Evolutionary conservation across 2,329 filamentous ascomycete genomes (phyloP).

Genomic region (Amphichorda felina): DNA sequence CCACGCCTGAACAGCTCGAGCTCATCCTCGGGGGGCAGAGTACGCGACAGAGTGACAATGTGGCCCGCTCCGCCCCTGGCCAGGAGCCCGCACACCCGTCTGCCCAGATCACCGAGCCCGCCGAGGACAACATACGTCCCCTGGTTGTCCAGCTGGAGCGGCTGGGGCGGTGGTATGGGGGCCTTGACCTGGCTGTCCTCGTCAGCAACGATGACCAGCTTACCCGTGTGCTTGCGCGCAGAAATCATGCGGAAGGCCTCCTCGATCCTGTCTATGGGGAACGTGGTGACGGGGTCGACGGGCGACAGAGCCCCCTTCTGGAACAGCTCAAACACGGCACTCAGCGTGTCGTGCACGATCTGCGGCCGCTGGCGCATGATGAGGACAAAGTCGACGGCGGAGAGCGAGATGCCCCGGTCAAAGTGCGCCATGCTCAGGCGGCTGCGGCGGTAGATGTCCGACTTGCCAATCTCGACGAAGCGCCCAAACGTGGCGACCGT

Average conservation of each 20-base stretch:
- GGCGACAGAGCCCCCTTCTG: not conserved
- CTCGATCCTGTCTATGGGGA: conserved; percentile 4
- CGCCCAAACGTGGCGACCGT: conserved; percentile 30
- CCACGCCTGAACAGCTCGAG: not conserved
- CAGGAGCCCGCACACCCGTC: conserved; percentile 4
- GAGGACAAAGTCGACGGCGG: not conserved
- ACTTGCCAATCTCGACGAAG: conserved; percentile 23
- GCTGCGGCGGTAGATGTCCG: not conserved
- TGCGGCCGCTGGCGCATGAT: not conserved
- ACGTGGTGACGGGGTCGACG: conserved; percentile 1
- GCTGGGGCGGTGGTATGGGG: not conserved
- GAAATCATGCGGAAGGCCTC: conserved; percentile 4
- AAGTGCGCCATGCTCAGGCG: not conserved
- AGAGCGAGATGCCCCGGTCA: not conserved
- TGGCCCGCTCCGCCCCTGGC: conserved; percentile 5
- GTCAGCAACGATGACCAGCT: conserved; percentile 4
- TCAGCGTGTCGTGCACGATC: not conserved
- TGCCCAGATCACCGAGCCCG: conserved; percentile 6
- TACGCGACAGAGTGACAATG: conserved; percentile 6
- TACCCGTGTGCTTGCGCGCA: conserved; percentile 2
- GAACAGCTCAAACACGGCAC: not conserved
- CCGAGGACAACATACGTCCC: conserved; percentile 7
- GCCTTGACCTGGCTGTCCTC: not conserved
- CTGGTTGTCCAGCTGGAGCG: not conserved
- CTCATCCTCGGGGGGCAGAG: not conserved